These are phyloP conservation scores for Phytophthora boehmeriae DNA, from an alignment of 352 stramenopile species.

Conservation along the genomic window DNA sequence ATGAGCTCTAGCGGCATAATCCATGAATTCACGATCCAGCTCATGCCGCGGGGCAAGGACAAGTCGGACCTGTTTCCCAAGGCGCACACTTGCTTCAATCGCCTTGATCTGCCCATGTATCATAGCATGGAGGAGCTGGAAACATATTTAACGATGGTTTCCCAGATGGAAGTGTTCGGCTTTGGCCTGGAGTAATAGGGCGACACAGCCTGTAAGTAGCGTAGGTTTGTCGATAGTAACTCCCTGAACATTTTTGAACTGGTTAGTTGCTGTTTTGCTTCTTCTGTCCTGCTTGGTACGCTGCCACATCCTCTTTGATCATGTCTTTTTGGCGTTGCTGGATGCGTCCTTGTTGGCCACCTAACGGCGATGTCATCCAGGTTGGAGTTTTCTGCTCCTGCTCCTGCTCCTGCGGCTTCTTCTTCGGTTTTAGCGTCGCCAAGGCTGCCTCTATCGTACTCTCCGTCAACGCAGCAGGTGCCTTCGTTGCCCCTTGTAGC, in stretches of 20 bases:
- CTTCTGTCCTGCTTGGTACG: slow-evolving; percentile 42
- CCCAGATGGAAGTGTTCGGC: slow-evolving; percentile 62
- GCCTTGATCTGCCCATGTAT: slow-evolving; percentile 80
- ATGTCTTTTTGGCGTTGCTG: slow-evolving; percentile 55
- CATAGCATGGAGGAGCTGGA: slow-evolving; percentile 70
- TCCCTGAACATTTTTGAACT: not conserved
- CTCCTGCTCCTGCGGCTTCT: slow-evolving; percentile 13
- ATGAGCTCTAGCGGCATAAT: slow-evolving; percentile 84
- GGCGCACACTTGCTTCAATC: slow-evolving; percentile 89
- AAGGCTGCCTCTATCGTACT: slow-evolving; percentile 48
- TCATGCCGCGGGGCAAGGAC: slow-evolving; percentile 55
- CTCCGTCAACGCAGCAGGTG: slow-evolving; percentile 23
- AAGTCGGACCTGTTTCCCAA: slow-evolving; percentile 61
- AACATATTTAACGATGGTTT: slow-evolving; percentile 78
- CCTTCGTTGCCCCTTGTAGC: slow-evolving; percentile 4
- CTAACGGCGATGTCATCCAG: slow-evolving; percentile 31
- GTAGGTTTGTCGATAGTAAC: slow-evolving; percentile 15
- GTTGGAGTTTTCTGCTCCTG: not conserved
- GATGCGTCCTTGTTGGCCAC: slow-evolving; percentile 54
- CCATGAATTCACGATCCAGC: slow-evolving; percentile 81
- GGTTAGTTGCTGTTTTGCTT: slow-evolving; percentile 11
- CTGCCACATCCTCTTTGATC: slow-evolving; percentile 51
- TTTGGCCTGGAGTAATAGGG: slow-evolving; percentile 47
- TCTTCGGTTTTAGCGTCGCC: slow-evolving; percentile 22
- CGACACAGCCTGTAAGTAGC: not conserved